Conservation (phyloP, 108 stramenopile genomes). For the Fragilariopsis cylindrus region DNA sequence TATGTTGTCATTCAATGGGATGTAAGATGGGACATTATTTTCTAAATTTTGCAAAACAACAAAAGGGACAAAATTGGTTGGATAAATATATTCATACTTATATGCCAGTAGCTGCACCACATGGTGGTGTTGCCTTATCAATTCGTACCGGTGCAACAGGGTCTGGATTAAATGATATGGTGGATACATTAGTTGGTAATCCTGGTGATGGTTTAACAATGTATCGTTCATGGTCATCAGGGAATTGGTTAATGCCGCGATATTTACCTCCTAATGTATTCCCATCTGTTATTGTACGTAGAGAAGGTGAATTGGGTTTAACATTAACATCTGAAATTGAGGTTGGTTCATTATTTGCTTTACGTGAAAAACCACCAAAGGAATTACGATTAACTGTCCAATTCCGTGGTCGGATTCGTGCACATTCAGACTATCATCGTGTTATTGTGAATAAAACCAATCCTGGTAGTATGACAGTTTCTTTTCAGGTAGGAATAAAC, state of each 20-base stretch:
- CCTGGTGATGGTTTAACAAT: constrained; percentile 51
- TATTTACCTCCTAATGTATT: constrained; percentile 26
- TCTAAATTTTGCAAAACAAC: constrained; percentile 30
- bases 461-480: not conserved
- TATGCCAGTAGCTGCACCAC: constrained; percentile 68
- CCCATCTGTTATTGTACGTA: constrained; percentile 17
- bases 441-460: not conserved
- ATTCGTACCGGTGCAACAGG: constrained; percentile 47
- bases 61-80: constrained; percentile 50
- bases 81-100: constrained; percentile 53
- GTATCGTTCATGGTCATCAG: constrained; percentile 51
- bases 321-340: constrained; percentile 14
- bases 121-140: constrained; percentile 56
- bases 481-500: not conserved
- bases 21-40: constrained; percentile 41
- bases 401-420: constrained; percentile 5
- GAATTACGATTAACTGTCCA: constrained; percentile 11
- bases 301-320: constrained; percentile 22
- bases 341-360: constrained; percentile 5
- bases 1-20: constrained; percentile 43
- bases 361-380: constrained; percentile 14
- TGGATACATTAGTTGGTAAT: constrained; percentile 50
- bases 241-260: constrained; percentile 55
- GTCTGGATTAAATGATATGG: constrained; percentile 10
- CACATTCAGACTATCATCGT: not conserved